Percentiles rank a stretch among this genome's conserved stretches.
Evolutionary conservation across 2,329 filamentous ascomycete genomes (phyloP).

Genomic region (Pseudogymnoascus sp.): DNA sequence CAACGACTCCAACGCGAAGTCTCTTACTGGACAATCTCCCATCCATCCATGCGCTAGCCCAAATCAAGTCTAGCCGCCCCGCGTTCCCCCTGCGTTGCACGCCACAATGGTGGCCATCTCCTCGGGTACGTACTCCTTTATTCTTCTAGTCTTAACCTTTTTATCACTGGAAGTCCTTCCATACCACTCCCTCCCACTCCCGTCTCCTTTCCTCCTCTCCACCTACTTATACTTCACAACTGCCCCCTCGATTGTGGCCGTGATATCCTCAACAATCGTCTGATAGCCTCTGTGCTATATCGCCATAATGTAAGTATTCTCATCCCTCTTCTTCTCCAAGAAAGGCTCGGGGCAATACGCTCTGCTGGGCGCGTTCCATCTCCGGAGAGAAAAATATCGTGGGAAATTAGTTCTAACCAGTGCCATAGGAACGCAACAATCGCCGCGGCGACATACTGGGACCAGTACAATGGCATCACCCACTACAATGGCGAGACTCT

Average conservation of each 20-base stretch:
- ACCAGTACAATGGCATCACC: conserved; percentile 55
- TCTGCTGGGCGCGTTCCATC: not conserved
- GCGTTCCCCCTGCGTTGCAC: not conserved
- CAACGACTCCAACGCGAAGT: not conserved
- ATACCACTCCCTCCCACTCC: not conserved
- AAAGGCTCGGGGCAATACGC: not conserved
- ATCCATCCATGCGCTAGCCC: not conserved
- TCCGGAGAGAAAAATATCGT: not conserved
- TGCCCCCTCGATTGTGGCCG: not conserved
- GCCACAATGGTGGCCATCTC: not conserved
- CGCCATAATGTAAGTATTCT: not conserved
- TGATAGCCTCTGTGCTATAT: conserved; percentile 3
- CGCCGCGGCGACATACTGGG: conserved; percentile 37
- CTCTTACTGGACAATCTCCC: conserved; percentile 2
- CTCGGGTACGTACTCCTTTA: conserved; percentile 5
- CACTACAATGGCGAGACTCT: conserved; percentile 72
- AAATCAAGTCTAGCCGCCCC: not conserved
- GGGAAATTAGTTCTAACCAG: not conserved
- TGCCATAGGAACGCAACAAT: not conserved
- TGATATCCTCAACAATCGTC: not conserved
- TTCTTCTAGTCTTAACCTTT: conserved; percentile 1
- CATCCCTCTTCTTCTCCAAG: not conserved
- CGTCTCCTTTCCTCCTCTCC: conserved; percentile 2
- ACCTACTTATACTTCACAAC: not conserved
- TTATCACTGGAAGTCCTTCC: not conserved